Conservation (phyloP, 192 early-diverging fungal genomes). For the Gryganskiella cystojenkinii region DNA sequence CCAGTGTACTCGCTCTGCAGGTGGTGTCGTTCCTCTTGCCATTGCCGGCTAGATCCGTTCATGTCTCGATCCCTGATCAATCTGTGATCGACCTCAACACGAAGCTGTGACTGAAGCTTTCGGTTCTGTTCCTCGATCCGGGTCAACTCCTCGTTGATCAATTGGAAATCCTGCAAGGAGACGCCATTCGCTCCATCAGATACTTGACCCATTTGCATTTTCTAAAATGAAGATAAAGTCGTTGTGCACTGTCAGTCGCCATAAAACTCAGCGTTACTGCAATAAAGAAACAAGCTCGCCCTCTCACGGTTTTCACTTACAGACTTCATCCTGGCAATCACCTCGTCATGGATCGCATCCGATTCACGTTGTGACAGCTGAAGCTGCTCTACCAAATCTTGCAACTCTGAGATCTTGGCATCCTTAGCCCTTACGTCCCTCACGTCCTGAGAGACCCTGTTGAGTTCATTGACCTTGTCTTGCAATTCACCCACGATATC, state of each 20-base stretch:
- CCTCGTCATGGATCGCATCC: constrained; percentile 49
- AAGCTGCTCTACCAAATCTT: constrained; percentile 19
- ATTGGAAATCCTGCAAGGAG: constrained; percentile 20
- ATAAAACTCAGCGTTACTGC: too few species aligned
- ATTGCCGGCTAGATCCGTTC: constrained; percentile 8
- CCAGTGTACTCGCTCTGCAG: constrained; percentile 28
- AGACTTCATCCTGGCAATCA: constrained; percentile 37
- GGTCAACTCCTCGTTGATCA: constrained; percentile 25
- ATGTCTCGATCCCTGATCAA: constrained; percentile 11
- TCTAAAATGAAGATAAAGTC: constrained; percentile 6
- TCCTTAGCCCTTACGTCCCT: constrained; percentile 18
- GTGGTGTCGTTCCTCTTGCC: constrained; percentile 30
- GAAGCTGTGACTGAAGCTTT: constrained; percentile 26
- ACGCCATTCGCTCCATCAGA: constrained; percentile 7
- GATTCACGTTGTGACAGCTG: constrained; percentile 8
- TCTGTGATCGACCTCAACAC: constrained; percentile 28
- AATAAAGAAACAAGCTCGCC: too few species aligned
- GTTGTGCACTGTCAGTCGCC: too few species aligned
- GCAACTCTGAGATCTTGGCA: constrained; percentile 26
- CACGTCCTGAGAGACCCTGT: constrained; percentile 38
- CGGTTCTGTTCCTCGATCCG: constrained; percentile 30
- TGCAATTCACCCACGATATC: constrained; percentile 54
- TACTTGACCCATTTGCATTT: constrained; percentile 19
- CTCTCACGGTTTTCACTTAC: constrained; percentile 16
- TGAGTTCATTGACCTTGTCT: constrained; percentile 55